Evolutionary conservation across 2,329 filamentous ascomycete genomes (phyloP), one percentile per base, ranked within the genome.

Genomic region (Keithomyces neogunnii): DNA sequence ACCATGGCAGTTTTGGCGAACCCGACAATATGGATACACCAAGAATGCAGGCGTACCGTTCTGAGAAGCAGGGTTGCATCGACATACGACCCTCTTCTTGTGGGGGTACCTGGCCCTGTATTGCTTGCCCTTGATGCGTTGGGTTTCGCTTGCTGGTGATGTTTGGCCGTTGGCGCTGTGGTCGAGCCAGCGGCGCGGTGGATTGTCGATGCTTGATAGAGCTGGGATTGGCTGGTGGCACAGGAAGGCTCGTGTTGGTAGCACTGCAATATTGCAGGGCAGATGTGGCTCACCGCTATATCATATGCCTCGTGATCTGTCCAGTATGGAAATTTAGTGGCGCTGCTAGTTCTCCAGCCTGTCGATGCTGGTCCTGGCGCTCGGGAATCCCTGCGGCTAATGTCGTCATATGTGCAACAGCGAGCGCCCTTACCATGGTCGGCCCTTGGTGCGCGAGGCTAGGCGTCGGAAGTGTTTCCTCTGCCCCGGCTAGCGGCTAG

Each of bases 11-110:
- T 32, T 33, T 48, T 45, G 45, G 28, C 28, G 38, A 53, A 52
- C 47, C 53, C 55, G 51, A 52, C 45, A 48, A 49, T 45, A 48
- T 45, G 52, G 55, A 55, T 46, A 43, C 49, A 50, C 55, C 54
- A 49, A 32, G 43, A 49, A 26, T 38, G 30, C 36, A 35, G 31
- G 31, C 19, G n/a, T 48, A 28, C 28, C 46, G n/a, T 47, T 11
- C n/a, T 47, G 33, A 39, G 35, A n/a, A 26, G 32, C 48, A 46
- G 40, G 46, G 53, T 51, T 42, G 39, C 52, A 49, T 53, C 35
- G 39, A 33, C 35, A 48, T 10, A 45, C 7, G 32, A 45, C 43
- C 44, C n/a, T 43, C 30, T 39, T 33, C 35, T 38, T 42, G 47
- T 48, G 43, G 40, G n/a, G 26, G 40, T 19, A 19, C 10, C 19